Evolutionary conservation across 331 rosid species (phyloP).

Genomic region (Erythrophleum ivorense): DNA sequence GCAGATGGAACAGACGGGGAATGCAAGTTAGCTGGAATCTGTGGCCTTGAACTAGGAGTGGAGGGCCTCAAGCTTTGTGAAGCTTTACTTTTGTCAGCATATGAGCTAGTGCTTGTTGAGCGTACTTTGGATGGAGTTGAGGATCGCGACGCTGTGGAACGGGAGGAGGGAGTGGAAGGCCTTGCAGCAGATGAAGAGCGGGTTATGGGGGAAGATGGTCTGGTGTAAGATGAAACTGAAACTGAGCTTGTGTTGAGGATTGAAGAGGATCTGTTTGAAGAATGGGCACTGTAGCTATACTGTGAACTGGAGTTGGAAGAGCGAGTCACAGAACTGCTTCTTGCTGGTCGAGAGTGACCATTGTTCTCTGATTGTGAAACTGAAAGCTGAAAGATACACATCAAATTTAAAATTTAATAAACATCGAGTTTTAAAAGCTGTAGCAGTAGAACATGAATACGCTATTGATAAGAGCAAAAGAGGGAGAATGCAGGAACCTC

Average conservation of each 20-base stretch:
- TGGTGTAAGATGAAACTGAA: slow-evolving; percentile 87
- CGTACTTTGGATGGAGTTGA: slow-evolving; percentile 89
- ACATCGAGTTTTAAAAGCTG: not conserved
- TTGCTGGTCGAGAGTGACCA: slow-evolving; percentile 60
- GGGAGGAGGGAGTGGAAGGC: slow-evolving; percentile 89
- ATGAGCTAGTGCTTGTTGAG: slow-evolving; percentile 56
- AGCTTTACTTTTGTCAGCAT: slow-evolving; percentile 68
- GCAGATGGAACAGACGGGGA: slow-evolving; percentile 61
- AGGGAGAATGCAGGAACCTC: not conserved
- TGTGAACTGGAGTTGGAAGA: slow-evolving; percentile 59
- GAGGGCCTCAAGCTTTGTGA: slow-evolving; percentile 83
- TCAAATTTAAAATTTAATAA: not conserved
- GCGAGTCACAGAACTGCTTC: slow-evolving; percentile 79
- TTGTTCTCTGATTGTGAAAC: slow-evolving; percentile 63
- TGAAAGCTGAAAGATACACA: slow-evolving; percentile 59
- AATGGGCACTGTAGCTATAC: slow-evolving; percentile 57
- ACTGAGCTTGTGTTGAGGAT: slow-evolving; percentile 94
- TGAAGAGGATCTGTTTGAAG: slow-evolving; percentile 77
- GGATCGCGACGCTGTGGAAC: slow-evolving; percentile 63
- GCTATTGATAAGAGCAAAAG: not conserved
- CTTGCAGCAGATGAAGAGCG: slow-evolving; percentile 67
- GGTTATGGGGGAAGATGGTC: slow-evolving; percentile 84
- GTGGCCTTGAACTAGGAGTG: slow-evolving; percentile 95
- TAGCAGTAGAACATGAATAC: not conserved
- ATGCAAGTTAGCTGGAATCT: slow-evolving; percentile 80